These are phyloP conservation scores for Colletotrichum gloeosporioides DNA, from an alignment of 2,329 filamentous ascomycete genomes.

Conservation along the genomic window DNA sequence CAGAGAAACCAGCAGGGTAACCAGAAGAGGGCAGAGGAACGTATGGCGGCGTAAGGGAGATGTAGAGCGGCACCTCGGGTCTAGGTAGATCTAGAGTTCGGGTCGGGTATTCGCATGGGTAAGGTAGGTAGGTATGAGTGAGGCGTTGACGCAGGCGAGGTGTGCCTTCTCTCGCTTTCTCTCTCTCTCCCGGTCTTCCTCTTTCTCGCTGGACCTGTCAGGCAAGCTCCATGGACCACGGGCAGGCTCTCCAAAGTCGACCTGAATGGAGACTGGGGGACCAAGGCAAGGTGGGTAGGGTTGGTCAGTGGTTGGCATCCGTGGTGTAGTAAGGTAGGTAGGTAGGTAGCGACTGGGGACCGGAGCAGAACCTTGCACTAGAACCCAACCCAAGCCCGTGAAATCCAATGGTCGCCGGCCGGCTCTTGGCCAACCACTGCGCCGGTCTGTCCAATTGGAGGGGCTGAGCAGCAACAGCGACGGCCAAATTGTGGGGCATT, in stretches of 20 bases:
- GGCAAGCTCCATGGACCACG: not conserved
- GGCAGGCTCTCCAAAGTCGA: not conserved
- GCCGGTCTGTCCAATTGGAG: conserved; percentile 13
- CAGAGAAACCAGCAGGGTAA: not conserved
- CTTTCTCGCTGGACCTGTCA: not conserved
- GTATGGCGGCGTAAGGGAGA: not conserved
- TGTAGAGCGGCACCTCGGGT: not conserved
- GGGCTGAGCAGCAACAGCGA: not conserved
- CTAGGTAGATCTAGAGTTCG: not conserved
- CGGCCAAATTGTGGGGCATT: not conserved
- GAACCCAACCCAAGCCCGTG: not conserved
- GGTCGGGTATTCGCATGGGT: not conserved
- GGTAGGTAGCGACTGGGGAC: not conserved
- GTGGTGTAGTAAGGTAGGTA: not conserved
- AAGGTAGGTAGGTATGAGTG: not conserved
- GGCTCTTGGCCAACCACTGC: conserved; percentile 15
- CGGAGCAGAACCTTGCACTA: not conserved
- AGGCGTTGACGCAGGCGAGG: not conserved
- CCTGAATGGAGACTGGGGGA: not conserved
- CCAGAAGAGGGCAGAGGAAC: not conserved
- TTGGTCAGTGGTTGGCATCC: not conserved
- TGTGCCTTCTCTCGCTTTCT: not conserved
- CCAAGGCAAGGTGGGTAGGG: not conserved
- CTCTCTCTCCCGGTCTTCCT: not conserved
- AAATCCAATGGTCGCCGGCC: conserved; percentile 9